These are phyloP conservation scores for Choiromyces venosus DNA, from an alignment of 495 filamentous ascomycete species.

Conservation along the genomic window DNA sequence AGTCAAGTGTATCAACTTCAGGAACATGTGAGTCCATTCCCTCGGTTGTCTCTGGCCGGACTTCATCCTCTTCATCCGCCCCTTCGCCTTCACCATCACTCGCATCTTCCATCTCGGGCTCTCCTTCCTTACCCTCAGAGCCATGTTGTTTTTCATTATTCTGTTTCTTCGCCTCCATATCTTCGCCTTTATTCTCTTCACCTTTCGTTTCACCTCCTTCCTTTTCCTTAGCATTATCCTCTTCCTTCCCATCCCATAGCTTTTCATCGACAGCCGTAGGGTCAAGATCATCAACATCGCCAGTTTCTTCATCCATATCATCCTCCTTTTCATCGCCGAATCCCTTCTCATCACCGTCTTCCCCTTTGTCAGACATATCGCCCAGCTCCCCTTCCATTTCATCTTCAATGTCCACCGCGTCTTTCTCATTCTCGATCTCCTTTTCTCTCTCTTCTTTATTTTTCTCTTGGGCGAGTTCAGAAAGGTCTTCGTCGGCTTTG, in stretches of 20 bases:
- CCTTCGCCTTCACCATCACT: constrained; percentile 55
- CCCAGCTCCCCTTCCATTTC: constrained; percentile 77
- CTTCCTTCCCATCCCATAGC: constrained; percentile 84
- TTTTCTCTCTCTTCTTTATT: constrained; percentile 56
- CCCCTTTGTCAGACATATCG: constrained; percentile 56
- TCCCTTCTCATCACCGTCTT: constrained; percentile 53
- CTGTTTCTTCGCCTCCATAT: constrained; percentile 57
- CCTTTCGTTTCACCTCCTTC: constrained; percentile 68
- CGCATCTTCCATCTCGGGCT: constrained; percentile 52
- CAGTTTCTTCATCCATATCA: constrained; percentile 78
- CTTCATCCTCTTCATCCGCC: constrained; percentile 56
- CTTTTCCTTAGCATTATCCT: constrained; percentile 72
- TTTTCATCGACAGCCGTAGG: constrained; percentile 90
- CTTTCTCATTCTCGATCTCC: constrained; percentile 62
- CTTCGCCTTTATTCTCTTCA: constrained; percentile 58
- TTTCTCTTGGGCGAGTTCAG: constrained; percentile 79
- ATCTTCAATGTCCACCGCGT: constrained; percentile 93
- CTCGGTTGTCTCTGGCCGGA: constrained; percentile 55
- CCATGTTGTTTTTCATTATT: constrained; percentile 50
- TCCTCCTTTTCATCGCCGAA: constrained; percentile 54
- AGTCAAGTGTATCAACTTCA: constrained; percentile 60
- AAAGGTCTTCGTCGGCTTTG: constrained; percentile 83
- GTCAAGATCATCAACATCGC: constrained; percentile 82
- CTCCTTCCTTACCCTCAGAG: constrained; percentile 48
- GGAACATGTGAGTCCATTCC: constrained; percentile 67